A percentile compares a stretch with the other conserved stretches of the same genome.
phyloP scores from a whole-genome alignment of 306 rosid species.

The Dryas octopetala region DNA sequence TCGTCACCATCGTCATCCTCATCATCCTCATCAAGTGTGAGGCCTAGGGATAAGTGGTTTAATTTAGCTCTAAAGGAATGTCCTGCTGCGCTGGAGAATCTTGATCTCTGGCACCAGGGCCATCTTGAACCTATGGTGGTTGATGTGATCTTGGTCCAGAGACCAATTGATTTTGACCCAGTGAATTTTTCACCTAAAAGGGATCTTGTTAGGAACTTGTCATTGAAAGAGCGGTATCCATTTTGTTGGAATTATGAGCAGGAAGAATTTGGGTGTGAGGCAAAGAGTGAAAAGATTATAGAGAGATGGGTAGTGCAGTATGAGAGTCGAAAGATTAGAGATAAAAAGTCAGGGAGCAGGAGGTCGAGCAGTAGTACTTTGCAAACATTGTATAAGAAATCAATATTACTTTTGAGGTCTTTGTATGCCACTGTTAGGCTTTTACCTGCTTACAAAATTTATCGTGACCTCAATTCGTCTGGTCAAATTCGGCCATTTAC shows the following conservation, averaged over 20 bases:
- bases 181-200: slow-evolving; percentile 44
- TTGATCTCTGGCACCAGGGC: slow-evolving; percentile 68
- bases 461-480: slow-evolving; percentile 63
- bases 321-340: slow-evolving; percentile 56
- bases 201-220: slow-evolving; percentile 39
- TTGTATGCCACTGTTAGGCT: slow-evolving; percentile 74
- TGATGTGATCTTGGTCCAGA: slow-evolving; percentile 76
- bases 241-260: slow-evolving; percentile 44
- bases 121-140: slow-evolving; percentile 63
- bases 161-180: slow-evolving; percentile 44
- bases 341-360: slow-evolving; percentile 49
- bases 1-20: slow-evolving; percentile 71
- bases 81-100: slow-evolving; percentile 59
- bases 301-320: slow-evolving; percentile 87
- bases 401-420: slow-evolving; percentile 71
- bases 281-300: slow-evolving; percentile 60
- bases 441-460: slow-evolving; percentile 67
- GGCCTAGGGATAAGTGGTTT: slow-evolving; percentile 88
- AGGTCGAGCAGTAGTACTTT: slow-evolving; percentile 53
- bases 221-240: slow-evolving; percentile 46
- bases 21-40: slow-evolving; percentile 67
- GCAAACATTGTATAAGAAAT: slow-evolving; percentile 61
- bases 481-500: slow-evolving; percentile 54
- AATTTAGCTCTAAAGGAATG: slow-evolving; percentile 75
- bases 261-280: slow-evolving; percentile 49